phyloP scores from a whole-genome alignment of 108 stramenopile genomes.

The Conticribra guillardii region DNA sequence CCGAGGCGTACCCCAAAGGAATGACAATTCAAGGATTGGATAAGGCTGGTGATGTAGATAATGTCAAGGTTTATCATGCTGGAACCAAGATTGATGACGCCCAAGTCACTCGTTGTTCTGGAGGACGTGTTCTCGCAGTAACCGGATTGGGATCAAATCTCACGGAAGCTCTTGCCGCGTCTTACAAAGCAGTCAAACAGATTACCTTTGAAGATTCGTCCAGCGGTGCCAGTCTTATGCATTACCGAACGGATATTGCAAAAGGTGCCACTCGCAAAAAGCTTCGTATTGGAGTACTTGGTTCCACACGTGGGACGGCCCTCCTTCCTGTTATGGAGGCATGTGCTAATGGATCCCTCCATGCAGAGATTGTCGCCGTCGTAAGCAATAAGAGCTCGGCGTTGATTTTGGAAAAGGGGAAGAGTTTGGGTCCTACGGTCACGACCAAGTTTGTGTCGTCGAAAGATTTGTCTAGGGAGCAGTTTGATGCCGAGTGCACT shows the following conservation, averaged over 20 bases:
- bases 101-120: constrained; percentile 79
- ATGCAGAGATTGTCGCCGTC: constrained; percentile 93
- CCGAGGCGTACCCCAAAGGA: constrained; percentile 95
- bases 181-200: constrained; percentile 84
- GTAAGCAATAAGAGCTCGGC: constrained; percentile 88
- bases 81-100: constrained; percentile 83
- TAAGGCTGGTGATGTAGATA: constrained; percentile 59
- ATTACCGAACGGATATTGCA: constrained; percentile 89
- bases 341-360: constrained; percentile 68
- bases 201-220: constrained; percentile 65
- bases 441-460: constrained; percentile 80
- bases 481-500: constrained; percentile 94
- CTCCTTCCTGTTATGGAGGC: constrained; percentile 95
- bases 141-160: constrained; percentile 88
- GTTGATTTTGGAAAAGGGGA: constrained; percentile 91
- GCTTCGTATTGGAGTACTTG: constrained; percentile 92
- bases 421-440: constrained; percentile 84
- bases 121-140: constrained; percentile 97
- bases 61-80: constrained; percentile 95
- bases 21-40: constrained; percentile 89
- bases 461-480: constrained; percentile 82
- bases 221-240: constrained; percentile 57
- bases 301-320: constrained; percentile 94
- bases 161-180: constrained; percentile 76
- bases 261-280: constrained; percentile 78